These are phyloP conservation scores for Glonium stellatum DNA, from an alignment of 495 filamentous ascomycete genomes.

Conservation along the genomic window DNA sequence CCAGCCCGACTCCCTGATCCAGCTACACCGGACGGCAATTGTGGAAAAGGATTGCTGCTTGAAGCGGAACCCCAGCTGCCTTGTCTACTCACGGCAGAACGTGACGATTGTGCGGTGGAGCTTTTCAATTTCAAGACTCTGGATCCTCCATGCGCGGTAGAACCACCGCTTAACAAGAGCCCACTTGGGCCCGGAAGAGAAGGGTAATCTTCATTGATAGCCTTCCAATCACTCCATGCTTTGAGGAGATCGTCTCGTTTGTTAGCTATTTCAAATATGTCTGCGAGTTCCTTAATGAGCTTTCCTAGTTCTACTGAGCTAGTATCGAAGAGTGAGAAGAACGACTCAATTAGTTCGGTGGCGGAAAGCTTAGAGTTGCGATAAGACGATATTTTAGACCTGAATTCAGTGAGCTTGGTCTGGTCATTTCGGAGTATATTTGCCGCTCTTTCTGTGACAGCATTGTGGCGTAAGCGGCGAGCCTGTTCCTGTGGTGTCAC, in stretches of 20 bases:
- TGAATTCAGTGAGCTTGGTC: constrained; percentile 68
- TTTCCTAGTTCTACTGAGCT: constrained; percentile 74
- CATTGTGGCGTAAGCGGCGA: constrained; percentile 63
- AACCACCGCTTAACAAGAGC: constrained; percentile 41
- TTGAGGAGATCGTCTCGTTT: constrained; percentile 67
- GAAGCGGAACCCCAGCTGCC: constrained; percentile 42
- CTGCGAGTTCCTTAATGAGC: constrained; percentile 83
- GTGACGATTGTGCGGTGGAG: constrained; percentile 66
- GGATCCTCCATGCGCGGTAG: constrained; percentile 48
- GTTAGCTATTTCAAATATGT: constrained; percentile 76
- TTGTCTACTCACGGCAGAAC: constrained; percentile 50
- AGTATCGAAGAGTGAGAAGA: constrained; percentile 77
- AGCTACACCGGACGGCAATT: constrained; percentile 32
- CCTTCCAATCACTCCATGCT: constrained; percentile 91
- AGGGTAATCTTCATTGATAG: constrained; percentile 93
- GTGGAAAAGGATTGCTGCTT: constrained; percentile 28
- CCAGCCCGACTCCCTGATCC: constrained; percentile 32
- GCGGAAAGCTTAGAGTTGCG: constrained; percentile 59
- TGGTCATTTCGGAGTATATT: constrained; percentile 69
- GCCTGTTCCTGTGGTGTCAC: constrained; percentile 67
- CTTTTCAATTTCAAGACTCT: constrained; percentile 69
- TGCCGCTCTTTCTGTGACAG: constrained; percentile 77
- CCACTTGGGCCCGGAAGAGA: constrained; percentile 64
- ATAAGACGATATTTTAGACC: constrained; percentile 67
- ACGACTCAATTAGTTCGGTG: constrained; percentile 68